phyloP scores from a whole-genome alignment of 805 yeast species.

The Candida xiaguanensis region DNA sequence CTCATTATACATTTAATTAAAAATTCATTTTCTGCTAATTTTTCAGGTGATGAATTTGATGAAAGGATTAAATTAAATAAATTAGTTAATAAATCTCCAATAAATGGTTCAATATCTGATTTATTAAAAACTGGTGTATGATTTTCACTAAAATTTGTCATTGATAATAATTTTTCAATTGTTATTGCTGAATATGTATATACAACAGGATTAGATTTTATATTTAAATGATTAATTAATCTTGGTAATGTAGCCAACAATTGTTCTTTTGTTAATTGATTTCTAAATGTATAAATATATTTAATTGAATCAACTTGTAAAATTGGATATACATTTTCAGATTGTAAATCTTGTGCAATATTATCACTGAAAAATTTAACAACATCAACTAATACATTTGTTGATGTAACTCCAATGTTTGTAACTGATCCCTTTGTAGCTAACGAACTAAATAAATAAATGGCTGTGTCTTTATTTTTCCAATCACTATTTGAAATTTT shows the following conservation, averaged over 20 bases:
- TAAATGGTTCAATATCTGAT: conserved; percentile 60
- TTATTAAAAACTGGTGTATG: conserved; percentile 64
- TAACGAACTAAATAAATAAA: conserved; percentile 79
- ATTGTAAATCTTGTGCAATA: conserved; percentile 78
- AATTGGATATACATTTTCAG: conserved; percentile 58
- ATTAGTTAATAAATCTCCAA: conserved; percentile 58
- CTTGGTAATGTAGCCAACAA: conserved; percentile 75
- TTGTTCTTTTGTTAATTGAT: conserved; percentile 87
- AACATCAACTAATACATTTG: conserved; percentile 80
- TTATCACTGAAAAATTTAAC: conserved; percentile 78
- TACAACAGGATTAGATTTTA: conserved; percentile 65
- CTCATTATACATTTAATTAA: conserved; percentile 87
- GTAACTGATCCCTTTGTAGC: conserved; percentile 93
- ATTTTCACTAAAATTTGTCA: conserved; percentile 51
- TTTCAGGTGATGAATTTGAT: conserved; percentile 66
- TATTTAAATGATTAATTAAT: conserved; percentile 60
- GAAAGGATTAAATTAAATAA: conserved; percentile 62
- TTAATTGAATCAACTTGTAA: conserved; percentile 90
- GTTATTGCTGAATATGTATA: conserved; percentile 93
- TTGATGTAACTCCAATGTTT: conserved; percentile 78
- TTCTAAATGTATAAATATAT: conserved; percentile 84
- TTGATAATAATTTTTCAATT: conserved; percentile 79
- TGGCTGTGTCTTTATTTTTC: conserved; percentile 84
- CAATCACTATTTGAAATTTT: conserved; percentile 51
- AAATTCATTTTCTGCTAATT: conserved; percentile 91